These are phyloP conservation scores for Neurospora sublineolata DNA, from an alignment of 495 filamentous ascomycete species.

Conservation along the genomic window DNA sequence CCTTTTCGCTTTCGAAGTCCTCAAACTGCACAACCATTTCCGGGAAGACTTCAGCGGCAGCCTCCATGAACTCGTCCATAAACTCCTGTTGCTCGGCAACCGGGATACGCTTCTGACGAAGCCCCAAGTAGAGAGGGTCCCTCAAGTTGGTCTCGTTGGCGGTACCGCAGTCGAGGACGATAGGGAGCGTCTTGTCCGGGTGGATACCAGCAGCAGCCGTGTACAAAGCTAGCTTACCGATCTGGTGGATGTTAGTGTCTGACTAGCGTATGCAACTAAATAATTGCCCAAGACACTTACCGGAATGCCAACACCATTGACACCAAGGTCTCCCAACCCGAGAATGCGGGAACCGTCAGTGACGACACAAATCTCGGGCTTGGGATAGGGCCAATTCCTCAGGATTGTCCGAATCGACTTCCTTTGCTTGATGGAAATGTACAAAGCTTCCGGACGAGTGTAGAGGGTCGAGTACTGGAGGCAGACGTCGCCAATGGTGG, in stretches of 20 bases:
- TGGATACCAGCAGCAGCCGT: conserved; percentile 94
- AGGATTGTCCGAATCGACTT: conserved; percentile 75
- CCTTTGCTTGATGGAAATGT: conserved; percentile 82
- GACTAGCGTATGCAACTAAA: background rate
- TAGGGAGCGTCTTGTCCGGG: conserved; percentile 79
- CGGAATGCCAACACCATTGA: conserved; percentile 97
- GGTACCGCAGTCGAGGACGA: conserved; percentile 86
- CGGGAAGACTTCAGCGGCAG: conserved; percentile 76
- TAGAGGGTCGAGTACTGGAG: conserved; percentile 92
- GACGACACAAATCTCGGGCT: conserved; percentile 91
- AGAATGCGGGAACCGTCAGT: conserved; percentile 96
- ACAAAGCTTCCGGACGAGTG: conserved; percentile 87
- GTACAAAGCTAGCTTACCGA: conserved; percentile 85
- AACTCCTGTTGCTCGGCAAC: conserved; percentile 81
- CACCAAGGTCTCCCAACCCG: conserved; percentile 87
- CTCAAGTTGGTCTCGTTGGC: conserved; percentile 77
- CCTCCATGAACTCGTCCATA: conserved; percentile 94
- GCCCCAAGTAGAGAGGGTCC: conserved; percentile 91
- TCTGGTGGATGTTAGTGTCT: conserved; percentile 27
- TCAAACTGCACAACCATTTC: conserved; percentile 96
- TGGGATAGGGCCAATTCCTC: conserved; percentile 74
- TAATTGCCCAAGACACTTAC: conserved; percentile 41
- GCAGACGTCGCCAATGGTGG: conserved; percentile 94
- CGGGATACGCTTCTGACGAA: conserved; percentile 67
- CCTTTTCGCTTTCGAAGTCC: conserved; percentile 88